These are phyloP conservation scores for Flaveria brownii DNA, from an alignment of 129 eudicot species.

Conservation along the genomic window DNA sequence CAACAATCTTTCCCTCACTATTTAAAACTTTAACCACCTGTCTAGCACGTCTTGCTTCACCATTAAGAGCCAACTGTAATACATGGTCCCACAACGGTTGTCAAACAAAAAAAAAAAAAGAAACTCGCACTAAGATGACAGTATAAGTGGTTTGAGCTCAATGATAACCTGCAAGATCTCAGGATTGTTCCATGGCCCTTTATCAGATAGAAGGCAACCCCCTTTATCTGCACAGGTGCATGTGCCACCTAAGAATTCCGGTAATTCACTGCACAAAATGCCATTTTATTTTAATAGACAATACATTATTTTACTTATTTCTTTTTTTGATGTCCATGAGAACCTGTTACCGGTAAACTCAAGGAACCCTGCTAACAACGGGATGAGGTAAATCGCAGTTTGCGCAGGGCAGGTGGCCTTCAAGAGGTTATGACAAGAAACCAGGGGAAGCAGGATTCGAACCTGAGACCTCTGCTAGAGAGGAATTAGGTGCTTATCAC, in stretches of 20 bases:
- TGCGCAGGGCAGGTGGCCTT: no score
- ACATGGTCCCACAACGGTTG: constrained; percentile 24
- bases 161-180: constrained; percentile 63
- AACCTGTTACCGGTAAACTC: no score
- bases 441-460: no score
- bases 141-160: constrained; percentile 7
- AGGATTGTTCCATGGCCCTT: constrained; percentile 94
- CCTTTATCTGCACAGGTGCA: constrained; percentile 88
- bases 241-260: constrained; percentile 83
- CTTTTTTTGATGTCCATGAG: no score
- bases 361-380: no score
- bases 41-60: constrained; percentile 76
- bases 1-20: constrained; percentile 89
- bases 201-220: constrained; percentile 85
- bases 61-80: constrained; percentile 73
- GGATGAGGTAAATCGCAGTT: no score
- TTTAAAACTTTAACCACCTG: constrained; percentile 89
- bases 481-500: no score
- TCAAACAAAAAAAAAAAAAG: constrained; percentile 5
- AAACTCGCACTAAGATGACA: background rate
- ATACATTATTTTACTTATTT: background rate
- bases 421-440: no score
- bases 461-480: no score
- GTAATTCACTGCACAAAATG: constrained; percentile 67
- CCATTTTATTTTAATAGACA: constrained; percentile 16